phyloP scores from a whole-genome alignment of 257 asterid species.

The Echium plantagineum region DNA sequence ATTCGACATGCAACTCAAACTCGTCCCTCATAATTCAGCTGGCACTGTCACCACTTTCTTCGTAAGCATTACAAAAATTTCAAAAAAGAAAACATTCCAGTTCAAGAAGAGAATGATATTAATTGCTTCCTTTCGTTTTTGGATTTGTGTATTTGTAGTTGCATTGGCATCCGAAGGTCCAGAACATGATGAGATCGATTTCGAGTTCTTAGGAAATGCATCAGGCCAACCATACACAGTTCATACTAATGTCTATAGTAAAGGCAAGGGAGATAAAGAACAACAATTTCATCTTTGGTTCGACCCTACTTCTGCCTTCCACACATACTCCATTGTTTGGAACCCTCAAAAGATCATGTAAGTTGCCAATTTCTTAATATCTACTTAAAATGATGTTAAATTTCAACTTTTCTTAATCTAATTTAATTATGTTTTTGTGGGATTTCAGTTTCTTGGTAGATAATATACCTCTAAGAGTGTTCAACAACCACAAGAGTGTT shows the following conservation, averaged over 20 bases:
- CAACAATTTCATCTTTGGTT: conserved; percentile 68
- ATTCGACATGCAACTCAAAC: conserved; percentile 55
- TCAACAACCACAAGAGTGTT: conserved; percentile 27
- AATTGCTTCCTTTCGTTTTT: neutral
- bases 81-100: no score
- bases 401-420: no score
- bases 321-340: conserved; percentile 54
- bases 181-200: conserved; percentile 52
- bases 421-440: neutral
- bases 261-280: conserved; percentile 42
- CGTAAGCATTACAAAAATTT: conserved; percentile 19
- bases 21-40: conserved; percentile 51
- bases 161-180: conserved; percentile 40
- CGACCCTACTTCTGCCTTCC: conserved; percentile 45
- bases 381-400: no score
- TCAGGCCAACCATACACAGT: conserved; percentile 48
- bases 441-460: conserved; percentile 44
- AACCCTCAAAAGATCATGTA: conserved; percentile 43
- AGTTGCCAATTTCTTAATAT: neutral
- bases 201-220: conserved; percentile 51
- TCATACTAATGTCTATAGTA: conserved; percentile 38
- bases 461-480: conserved; percentile 45
- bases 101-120: no score
- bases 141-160: conserved; percentile 7
- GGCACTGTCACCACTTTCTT: conserved; percentile 68